Evolutionary conservation across 345 rosid genomes (phyloP).

Genomic region (Linum trigynum): DNA sequence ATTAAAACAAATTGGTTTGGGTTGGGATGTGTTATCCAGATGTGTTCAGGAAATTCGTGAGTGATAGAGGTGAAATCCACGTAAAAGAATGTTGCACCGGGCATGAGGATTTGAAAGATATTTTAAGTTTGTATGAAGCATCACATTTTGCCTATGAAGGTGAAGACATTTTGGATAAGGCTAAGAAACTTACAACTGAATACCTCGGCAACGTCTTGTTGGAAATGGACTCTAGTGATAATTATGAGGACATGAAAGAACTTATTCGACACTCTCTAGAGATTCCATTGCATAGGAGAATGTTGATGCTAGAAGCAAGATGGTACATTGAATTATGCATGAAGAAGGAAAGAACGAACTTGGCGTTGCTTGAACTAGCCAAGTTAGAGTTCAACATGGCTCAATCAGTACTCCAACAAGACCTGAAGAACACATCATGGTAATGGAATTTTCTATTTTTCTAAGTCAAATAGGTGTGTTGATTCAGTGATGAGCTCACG

Average conservation of each 20-base stretch:
- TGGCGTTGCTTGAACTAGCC: constrained; percentile 29
- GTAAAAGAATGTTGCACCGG: background rate
- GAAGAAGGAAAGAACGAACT: constrained; percentile 2
- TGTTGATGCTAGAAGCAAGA: constrained; percentile 25
- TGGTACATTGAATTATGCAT: constrained; percentile 26
- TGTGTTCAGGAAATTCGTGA: constrained; percentile 25
- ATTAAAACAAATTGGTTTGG: too few relatives aligned
- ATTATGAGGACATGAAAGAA: constrained; percentile 8
- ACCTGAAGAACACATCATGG: constrained; percentile 29
- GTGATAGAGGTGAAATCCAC: too few relatives aligned
- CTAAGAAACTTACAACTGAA: background rate
- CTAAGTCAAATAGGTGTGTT: too few relatives aligned
- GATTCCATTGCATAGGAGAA: constrained; percentile 27
- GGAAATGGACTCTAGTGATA: background rate
- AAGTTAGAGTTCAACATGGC: constrained; percentile 33
- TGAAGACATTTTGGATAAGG: constrained; percentile 32
- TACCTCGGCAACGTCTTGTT: background rate
- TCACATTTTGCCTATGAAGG: constrained; percentile 26
- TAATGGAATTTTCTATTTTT: background rate
- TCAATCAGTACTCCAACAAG: constrained; percentile 25
- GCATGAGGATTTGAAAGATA: constrained; percentile 26
- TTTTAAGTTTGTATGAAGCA: constrained; percentile 35
- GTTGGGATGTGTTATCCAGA: constrained; percentile 15
- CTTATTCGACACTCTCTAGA: constrained; percentile 28
- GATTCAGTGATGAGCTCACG: too few relatives aligned